Base-by-base conservation (phyloP, 2,329 filamentous ascomycete species). In the Xylariaceae sp. region DNA sequence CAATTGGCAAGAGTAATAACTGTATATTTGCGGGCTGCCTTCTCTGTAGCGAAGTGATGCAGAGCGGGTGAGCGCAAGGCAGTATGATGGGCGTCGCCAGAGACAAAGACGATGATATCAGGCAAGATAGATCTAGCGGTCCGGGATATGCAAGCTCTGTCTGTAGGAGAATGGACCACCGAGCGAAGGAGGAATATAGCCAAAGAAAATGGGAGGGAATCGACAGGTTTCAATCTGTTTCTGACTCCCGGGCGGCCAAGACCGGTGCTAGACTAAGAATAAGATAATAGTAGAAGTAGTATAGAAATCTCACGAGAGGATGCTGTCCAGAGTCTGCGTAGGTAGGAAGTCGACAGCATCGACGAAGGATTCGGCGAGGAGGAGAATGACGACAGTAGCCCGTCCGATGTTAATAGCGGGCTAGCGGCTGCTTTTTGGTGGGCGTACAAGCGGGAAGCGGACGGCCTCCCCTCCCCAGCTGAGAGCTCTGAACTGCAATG, bases 331-430 rank as follows among this genome's bases (percentile, higher is more conserved):
- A 28, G 38, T 31, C 43, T 41, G 22, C 45, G 28, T 42, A 40
- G 34, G 48, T 16, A 12, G 39, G 47, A 46, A 19, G 42, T 28
- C 22, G 22, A 7, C 22, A 7, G 22, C 33, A 41, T 47, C 39
- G 22, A 42, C 34, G 44, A 51, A 42, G 40, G 47, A 46, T 42
- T 51, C 43, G 39, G 40, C 40, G 48, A 55, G 39, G 49, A 55
- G 52, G 50, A 53, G 39, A 48, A 55, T 53, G 47, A 55, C 53
- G 55, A 57, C 54, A 57, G 51, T 28, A 28, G 22, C 22, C 22
- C 22, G 48, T 17, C 54, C 45, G 48, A 41, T 42, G 42, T 42
- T 34, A 47, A 42, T 51, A 57, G 54, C 43, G 51, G 54, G 46
- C 54, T 36, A 45, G 28, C 45, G 33, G 44, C 47, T 50, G 19